Base-by-base conservation (phyloP, 2,329 filamentous ascomycete species). In the Fusarium compactum region DNA sequence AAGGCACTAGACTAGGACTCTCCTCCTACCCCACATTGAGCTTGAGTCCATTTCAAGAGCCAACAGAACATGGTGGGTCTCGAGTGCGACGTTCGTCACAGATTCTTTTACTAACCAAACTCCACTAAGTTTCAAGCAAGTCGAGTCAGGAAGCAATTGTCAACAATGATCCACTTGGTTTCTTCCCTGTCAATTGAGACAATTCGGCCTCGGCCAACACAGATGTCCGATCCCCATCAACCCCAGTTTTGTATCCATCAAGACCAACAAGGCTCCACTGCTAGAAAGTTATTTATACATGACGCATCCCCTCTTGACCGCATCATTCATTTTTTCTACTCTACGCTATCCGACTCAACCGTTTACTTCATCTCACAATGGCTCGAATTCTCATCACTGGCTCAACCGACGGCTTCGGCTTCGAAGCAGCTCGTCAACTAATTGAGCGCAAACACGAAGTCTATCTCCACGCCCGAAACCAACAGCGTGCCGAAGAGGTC, bases 341-440 rank as follows among this genome's bases (percentile, higher is more conserved):
- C 18, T 38, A 18, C 16, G 11, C 18, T 34, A 29, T 29, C 18
- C 27, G 1, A 38, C 18, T 38, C 10, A 11, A 34, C 30, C 25
- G 25, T 44, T 53, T 18, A 38, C 15, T 29, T n/a, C 11, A 8
- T n/a, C 12, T 30, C 32, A 45, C 40, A 38, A 73, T 75, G 73
- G 70, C 56, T 22, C 72, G 71, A 22, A 68, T 75, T 45, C 68
- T 75, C 46, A 74, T 75, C 32, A 75, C 73, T 6, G 73, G 73
- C 8, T 74, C 73, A 27, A 67, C 69, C 25, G 73, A 75, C n/a
- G 73, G 73, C 43, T 69, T 75, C 34, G 73, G 72, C 54, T 60
- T 73, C 24, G 70, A 68, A 41, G 52, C 72, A 38, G 72, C 73
- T 34, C 70, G 70, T 24, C 72, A 73, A 32, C 72, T 75, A 6